Conservation (phyloP, 148 eudicot genomes). For the Amaranthus cruentus region DNA sequence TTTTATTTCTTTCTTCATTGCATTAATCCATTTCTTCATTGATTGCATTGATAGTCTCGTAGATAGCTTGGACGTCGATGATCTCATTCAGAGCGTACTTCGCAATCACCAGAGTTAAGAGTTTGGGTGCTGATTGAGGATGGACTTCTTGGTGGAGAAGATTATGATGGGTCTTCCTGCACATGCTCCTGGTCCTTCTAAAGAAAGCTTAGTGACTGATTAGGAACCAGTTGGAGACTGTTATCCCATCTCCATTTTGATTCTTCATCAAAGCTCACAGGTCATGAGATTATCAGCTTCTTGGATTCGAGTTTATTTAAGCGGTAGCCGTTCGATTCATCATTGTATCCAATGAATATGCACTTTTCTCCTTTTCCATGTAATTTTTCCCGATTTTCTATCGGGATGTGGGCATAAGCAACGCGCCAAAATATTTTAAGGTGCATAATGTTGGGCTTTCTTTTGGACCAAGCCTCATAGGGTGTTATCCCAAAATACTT, state of each 20-base stretch:
- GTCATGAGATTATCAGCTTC: constrained; percentile 12
- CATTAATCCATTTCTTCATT: too few species aligned
- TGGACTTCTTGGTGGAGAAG: background rate
- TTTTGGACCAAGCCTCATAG: constrained; percentile 9
- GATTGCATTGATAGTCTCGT: background rate
- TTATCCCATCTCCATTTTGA: constrained; percentile 6
- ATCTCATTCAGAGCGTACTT: background rate
- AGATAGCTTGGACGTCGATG: background rate
- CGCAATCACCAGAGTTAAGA: too few species aligned
- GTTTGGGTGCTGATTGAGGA: background rate
- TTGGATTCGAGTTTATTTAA: background rate
- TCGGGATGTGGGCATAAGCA: constrained; percentile 4
- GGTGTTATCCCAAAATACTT: background rate
- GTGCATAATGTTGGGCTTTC: constrained; percentile 10
- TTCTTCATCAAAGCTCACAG: constrained; percentile 15
- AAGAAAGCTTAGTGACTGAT: too few species aligned
- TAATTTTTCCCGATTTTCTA: constrained; percentile 9
- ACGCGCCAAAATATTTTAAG: constrained; percentile 18
- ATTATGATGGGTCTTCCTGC: too few species aligned
- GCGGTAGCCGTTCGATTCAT: constrained; percentile 14
- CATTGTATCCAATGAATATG: too few species aligned
- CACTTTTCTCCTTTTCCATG: constrained; percentile 16
- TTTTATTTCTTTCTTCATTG: too few species aligned
- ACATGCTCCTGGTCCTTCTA: too few species aligned
- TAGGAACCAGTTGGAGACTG: too few species aligned